Conservation (phyloP, 73 alveolate genomes). For the Blepharisma stoltei region DNA sequence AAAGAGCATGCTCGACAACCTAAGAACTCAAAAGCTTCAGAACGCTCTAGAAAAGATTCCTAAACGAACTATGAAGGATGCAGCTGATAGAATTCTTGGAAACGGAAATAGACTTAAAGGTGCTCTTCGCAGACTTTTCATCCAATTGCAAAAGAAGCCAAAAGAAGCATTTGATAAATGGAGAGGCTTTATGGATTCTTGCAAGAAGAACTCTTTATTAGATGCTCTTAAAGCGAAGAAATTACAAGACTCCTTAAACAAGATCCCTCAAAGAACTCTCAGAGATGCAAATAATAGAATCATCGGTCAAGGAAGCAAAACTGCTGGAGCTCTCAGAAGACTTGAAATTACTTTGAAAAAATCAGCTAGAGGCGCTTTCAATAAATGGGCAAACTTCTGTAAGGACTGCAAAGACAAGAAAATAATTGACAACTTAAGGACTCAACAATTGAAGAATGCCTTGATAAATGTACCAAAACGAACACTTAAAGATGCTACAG, state of each 20-base stretch:
- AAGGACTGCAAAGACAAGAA: background rate
- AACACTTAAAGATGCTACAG: slow-evolving; percentile 8
- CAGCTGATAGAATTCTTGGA: background rate
- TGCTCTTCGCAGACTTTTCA: background rate
- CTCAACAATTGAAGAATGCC: background rate
- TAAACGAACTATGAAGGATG: background rate
- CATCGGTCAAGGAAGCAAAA: background rate
- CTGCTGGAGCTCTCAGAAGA: slow-evolving; percentile 3
- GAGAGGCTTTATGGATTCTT: background rate
- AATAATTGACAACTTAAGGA: background rate
- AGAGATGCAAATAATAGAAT: background rate
- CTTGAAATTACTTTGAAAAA: background rate
- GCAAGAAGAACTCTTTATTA: background rate
- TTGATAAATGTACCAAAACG: background rate
- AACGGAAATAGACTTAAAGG: background rate
- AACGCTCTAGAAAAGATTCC: background rate
- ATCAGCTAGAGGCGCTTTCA: background rate
- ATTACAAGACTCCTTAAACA: background rate
- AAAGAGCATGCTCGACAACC: slow-evolving; percentile 4
- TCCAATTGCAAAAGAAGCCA: background rate
- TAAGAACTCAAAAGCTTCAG: background rate
- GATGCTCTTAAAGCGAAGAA: background rate
- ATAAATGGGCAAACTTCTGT: background rate
- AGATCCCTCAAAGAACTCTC: background rate
- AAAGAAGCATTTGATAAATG: background rate